Base-by-base conservation (phyloP, 306 rosid genomes). In the Ormosia emarginata region DNA sequence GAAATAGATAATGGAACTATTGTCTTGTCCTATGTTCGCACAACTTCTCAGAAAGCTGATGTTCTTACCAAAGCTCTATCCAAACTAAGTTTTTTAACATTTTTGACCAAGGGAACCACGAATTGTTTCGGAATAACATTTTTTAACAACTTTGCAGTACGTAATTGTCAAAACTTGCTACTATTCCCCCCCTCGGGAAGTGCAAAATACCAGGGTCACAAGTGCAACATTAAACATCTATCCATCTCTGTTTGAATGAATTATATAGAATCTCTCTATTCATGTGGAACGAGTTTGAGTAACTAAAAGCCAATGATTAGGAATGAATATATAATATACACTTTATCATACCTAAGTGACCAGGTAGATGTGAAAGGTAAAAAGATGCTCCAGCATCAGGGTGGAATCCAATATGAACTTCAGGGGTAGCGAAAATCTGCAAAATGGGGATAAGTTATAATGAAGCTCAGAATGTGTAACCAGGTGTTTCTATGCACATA, bases 301-400 rank as follows among this genome's bases (percentile, higher is more conserved):
- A 46, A 36, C 55, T 18, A 36, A 39, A 49, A 80, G 58, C 47
- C 77, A 55, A 55, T 46, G 73, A 82, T 55, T 29, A 75, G 50
- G 49, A 29, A 33, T 30, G n/a, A 69, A 84, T 57, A 74, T 72
- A 41, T 34, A 57, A 11, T 62, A 73, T 18, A 10, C 46, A 36
- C 43, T 24, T 33, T 52, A 85, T 49, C 79, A 74, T 91, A 93
- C 97, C 99, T 81, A 95, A 55, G 78, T 86, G 93, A 84, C 99
- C 98, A 15, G 98, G 96, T 49, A 95, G 82, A 85, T 82, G 99
- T 68, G 98, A 87, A 85, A 95, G 99, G 86, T 90, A 91, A 86
- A 92, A 95, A 64, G 99, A 95, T 61, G 98, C 96, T 66, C 90
- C 97, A 61, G 98, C 99, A 88, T 95, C 98, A 56, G 98, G 97